Base-by-base conservation (phyloP, 2,329 filamentous ascomycete genomes). In the Fusarium protoensiforme region DNA sequence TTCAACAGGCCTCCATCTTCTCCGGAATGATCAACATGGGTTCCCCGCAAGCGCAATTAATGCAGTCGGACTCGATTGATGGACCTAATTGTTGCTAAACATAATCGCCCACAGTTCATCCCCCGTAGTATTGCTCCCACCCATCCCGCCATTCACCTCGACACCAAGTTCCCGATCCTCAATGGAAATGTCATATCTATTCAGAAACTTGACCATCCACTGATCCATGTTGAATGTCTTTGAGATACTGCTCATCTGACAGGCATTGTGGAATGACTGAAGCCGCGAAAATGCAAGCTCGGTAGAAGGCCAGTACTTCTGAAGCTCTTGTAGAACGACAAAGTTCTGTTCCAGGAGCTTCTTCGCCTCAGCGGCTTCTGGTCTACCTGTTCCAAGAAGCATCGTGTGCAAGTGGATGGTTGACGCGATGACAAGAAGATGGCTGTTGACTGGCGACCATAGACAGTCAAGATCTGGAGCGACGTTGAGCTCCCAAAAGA, bases 151-250 rank as follows among this genome's bases (percentile, higher is more conserved):
- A 24, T 35, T 35, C 14, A 56, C n/a, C 31, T 56, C 51, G 7
- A 35, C 29, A 11, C 29, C 51, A 22, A 56, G 29, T 35, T 56
- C 51, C 20, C 51, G 11, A 56, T 56, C 51, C 51, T 56, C 51
- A 7, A 31, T 58, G 2, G 39, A 31, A 2, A 48, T 33, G n/a
- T 61, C 58, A 9, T 61, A 61, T 24, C 58, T 61, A 24, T 61
- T 61, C 3, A 61, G 41, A 4, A 61, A 61, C 7, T 61, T 36
- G 14, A 41, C 58, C 58, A 61, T 61, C 58, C 58, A 61, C 39
- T 61, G 58, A 16, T 61, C 58, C 58, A 61, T 61, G 16, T 61
- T 61, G 58, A 61, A 61, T 5, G 58, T 61, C 24, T 48, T 61
- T n/a, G 58, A 61, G n/a, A 61, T 46, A 9, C 58, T 61, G 27